A percentile compares a stretch with the other conserved stretches of the same genome.
These are phyloP conservation scores for Mycena haematopus DNA, from an alignment of 768 basidiomycete genomes.

Conservation along the genomic window DNA sequence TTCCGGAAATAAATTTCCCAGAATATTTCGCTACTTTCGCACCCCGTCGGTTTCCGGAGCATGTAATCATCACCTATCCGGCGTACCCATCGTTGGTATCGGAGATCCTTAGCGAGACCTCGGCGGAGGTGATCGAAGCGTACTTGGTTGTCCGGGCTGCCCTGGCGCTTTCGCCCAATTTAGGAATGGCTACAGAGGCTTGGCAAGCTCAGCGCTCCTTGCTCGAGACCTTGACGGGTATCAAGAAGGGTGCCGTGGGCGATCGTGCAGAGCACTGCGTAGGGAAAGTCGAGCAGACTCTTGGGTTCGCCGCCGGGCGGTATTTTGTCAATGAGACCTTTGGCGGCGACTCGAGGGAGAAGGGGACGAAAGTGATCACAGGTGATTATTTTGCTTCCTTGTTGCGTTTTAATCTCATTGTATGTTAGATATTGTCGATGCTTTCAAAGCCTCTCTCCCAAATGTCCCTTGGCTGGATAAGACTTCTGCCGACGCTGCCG, in stretches of 20 bases:
- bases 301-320: conserved; percentile 91
- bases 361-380: conserved; percentile 83
- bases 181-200: conserved; percentile 78
- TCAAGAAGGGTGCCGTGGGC: conserved; percentile 85
- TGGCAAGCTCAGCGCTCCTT: conserved; percentile 79
- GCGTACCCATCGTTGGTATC: conserved; percentile 74
- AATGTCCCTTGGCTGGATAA: conserved; percentile 92
- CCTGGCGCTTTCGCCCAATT: conserved; percentile 66
- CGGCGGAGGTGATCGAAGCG: conserved; percentile 77
- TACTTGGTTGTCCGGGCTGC: conserved; percentile 87
- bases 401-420: not conserved
- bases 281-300: conserved; percentile 65
- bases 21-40: conserved; percentile 89
- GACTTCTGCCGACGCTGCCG: conserved; percentile 79
- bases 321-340: conserved; percentile 90
- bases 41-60: conserved; percentile 74
- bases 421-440: conserved; percentile 71
- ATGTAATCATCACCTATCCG: conserved; percentile 85
- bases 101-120: conserved; percentile 69
- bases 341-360: conserved; percentile 75
- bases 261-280: conserved; percentile 89
- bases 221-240: conserved; percentile 75
- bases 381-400: conserved; percentile 46
- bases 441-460: conserved; percentile 81
- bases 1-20: conserved; percentile 82